Percentiles rank a stretch among this genome's conserved stretches.
Conservation (phyloP, 257 asterid species). For the Salvia rosmarinus region DNA sequence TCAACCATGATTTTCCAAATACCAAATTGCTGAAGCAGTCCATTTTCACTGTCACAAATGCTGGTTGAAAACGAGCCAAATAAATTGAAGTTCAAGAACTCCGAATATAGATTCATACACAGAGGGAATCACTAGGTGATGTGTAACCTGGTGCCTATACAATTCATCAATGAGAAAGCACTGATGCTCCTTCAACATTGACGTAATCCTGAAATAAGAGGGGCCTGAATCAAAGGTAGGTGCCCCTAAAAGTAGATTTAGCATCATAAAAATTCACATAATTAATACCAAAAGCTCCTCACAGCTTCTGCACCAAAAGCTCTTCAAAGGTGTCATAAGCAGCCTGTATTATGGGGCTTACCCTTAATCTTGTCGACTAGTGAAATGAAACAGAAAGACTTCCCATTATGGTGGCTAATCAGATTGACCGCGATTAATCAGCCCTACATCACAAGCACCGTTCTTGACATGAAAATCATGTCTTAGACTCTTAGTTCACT, state of each 20-base stretch:
- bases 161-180: not conserved
- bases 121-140: not conserved
- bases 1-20: constrained; percentile 14
- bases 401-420: not conserved
- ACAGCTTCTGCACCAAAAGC: not conserved
- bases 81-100: not conserved
- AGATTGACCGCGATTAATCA: not conserved
- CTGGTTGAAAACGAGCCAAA: not conserved
- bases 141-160: not conserved
- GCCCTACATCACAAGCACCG: not conserved
- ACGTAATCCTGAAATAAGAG: not conserved
- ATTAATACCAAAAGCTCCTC: not conserved
- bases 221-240: not conserved
- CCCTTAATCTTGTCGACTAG: constrained; percentile 4
- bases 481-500: not conserved
- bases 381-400: not conserved
- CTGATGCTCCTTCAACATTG: constrained; percentile 13
- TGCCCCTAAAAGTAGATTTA: not conserved
- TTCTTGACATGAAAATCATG: not conserved
- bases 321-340: not conserved
- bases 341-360: not conserved
- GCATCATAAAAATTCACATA: constrained; percentile 2
- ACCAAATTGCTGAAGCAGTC: constrained; percentile 9
- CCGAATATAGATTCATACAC: not conserved
- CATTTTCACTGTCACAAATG: not conserved